Conservation (phyloP, 352 stramenopile species). For the Pythium coloratum region DNA sequence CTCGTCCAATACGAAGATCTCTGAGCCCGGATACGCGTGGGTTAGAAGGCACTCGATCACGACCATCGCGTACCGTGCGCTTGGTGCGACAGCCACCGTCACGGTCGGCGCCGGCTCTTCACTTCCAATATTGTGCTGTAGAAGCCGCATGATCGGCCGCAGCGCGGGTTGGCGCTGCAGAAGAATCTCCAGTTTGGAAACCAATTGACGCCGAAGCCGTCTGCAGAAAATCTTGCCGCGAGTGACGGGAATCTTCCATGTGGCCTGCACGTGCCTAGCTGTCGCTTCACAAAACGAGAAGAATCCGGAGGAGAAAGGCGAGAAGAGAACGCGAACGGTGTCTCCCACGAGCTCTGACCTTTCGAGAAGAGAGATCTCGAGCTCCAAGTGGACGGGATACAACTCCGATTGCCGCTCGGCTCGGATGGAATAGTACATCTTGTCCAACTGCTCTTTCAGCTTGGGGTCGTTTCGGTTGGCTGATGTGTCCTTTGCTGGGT, state of each 20-base stretch:
- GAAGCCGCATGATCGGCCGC: not conserved
- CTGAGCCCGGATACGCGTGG: conserved; percentile 20
- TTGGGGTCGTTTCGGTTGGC: not conserved
- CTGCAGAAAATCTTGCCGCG: conserved; percentile 3
- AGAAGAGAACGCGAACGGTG: not conserved
- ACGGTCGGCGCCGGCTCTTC: not conserved
- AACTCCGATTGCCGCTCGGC: not conserved
- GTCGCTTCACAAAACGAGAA: not conserved
- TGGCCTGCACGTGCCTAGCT: not conserved
- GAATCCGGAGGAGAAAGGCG: not conserved
- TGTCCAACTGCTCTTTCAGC: not conserved
- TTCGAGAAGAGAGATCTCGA: not conserved
- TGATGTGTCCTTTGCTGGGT: not conserved
- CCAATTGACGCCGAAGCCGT: not conserved
- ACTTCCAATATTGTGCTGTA: conserved; percentile 22
- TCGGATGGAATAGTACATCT: not conserved
- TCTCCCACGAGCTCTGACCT: not conserved
- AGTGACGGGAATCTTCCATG: not conserved
- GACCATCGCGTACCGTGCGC: conserved; percentile 1
- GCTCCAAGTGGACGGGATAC: not conserved
- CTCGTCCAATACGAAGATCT: conserved; percentile 37
- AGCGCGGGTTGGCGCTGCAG: not conserved
- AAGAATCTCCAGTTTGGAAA: not conserved
- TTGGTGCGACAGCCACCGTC: conserved; percentile 2
- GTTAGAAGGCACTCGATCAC: conserved; percentile 40